Conservation (phyloP, 805 yeast genomes). For the Yarrowia deformans region DNA sequence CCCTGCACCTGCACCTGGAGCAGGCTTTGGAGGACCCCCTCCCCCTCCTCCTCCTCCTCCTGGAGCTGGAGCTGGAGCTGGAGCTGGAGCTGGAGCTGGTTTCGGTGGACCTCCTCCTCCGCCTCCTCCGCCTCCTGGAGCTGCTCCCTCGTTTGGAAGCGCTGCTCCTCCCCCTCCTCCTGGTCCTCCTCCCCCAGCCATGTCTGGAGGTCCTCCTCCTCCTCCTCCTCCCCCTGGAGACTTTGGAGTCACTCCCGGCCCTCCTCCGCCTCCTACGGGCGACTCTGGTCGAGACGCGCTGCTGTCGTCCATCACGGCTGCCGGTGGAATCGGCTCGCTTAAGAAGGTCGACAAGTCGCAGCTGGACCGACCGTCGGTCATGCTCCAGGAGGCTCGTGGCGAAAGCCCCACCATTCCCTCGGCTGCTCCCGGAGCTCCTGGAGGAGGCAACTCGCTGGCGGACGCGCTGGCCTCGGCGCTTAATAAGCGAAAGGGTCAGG, state of each 20-base stretch:
- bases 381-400: conserved; percentile 75
- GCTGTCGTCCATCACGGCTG: conserved; percentile 82
- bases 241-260: conserved; percentile 51
- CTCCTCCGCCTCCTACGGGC: conserved; percentile 55
- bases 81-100: too few relatives aligned
- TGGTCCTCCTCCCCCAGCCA: conserved; percentile 46
- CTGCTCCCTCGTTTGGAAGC: conserved; percentile 45
- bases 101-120: conserved; percentile 43
- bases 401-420: conserved; percentile 55
- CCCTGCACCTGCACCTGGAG: conserved; percentile 42
- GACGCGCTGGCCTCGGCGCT: conserved; percentile 90
- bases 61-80: too few relatives aligned
- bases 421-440: conserved; percentile 52
- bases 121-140: conserved; percentile 49
- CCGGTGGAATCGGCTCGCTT: conserved; percentile 74
- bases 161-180: conserved; percentile 45
- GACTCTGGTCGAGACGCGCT: conserved; percentile 79
- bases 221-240: conserved; percentile 47
- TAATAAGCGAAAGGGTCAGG: conserved; percentile 80
- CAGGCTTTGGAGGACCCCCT: conserved; percentile 45
- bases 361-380: conserved; percentile 76
- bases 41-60: conserved; percentile 45
- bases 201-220: conserved; percentile 46
- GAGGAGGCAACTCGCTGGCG: conserved; percentile 70
- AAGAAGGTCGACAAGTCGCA: conserved; percentile 83